Conservation (phyloP, 768 basidiomycete species). For the Pleurotus tuoliensis region DNA sequence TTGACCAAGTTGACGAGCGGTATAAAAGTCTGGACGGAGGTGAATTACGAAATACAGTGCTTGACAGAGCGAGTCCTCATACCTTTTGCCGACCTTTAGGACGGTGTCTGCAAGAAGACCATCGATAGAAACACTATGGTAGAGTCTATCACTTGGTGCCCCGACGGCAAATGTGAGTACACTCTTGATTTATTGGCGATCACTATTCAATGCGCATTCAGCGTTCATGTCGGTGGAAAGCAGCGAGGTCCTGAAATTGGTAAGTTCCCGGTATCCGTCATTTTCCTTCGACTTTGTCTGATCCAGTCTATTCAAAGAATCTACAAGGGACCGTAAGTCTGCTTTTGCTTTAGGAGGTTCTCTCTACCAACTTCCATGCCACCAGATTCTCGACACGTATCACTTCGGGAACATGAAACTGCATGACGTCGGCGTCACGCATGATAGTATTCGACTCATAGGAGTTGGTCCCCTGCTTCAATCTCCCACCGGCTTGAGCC, state of each 20-base stretch:
- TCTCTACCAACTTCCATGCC: background rate
- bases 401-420: conserved; percentile 59
- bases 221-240: conserved; percentile 74
- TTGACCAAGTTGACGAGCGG: conserved; percentile 62
- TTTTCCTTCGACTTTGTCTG: conserved; percentile 7
- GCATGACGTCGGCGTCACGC: conserved; percentile 69
- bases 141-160: conserved; percentile 68
- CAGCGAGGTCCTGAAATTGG: conserved; percentile 55
- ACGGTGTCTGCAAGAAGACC: conserved; percentile 64
- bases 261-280: conserved; percentile 22
- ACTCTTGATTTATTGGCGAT: background rate
- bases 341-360: background rate
- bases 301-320: conserved; percentile 34
- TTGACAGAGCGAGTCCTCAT: background rate
- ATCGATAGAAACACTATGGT: conserved; percentile 54
- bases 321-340: conserved; percentile 50
- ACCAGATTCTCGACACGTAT: conserved; percentile 52
- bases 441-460: conserved; percentile 59
- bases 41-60: conserved; percentile 22
- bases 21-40: conserved; percentile 73
- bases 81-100: conserved; percentile 30
- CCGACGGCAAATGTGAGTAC: conserved; percentile 51
- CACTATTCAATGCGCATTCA: conserved; percentile 17
- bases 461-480: conserved; percentile 66
- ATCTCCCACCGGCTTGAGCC: conserved; percentile 59